Conservation (phyloP, 2,329 filamentous ascomycete genomes). For the Pseudogymnoascus sp. region DNA sequence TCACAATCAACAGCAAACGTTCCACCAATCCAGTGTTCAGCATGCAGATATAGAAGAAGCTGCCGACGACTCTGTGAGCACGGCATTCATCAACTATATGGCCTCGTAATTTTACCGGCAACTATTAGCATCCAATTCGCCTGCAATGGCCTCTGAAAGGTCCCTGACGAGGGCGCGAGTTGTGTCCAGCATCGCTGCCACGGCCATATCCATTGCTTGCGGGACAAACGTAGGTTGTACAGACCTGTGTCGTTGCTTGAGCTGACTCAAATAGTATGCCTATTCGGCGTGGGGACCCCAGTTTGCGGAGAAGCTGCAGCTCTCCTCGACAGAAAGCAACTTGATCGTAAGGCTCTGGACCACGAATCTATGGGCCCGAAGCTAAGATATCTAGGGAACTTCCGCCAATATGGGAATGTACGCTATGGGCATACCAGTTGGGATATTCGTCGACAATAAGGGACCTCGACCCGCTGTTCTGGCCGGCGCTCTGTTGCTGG, state of each 20-base stretch:
- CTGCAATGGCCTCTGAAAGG: slow-evolving; percentile 38
- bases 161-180: slow-evolving; percentile 59
- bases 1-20: not conserved
- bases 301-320: slow-evolving; percentile 76
- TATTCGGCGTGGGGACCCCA: slow-evolving; percentile 98
- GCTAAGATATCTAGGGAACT: slow-evolving; percentile 45
- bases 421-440: slow-evolving; percentile 78
- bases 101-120: slow-evolving; percentile 6
- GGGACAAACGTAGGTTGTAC: slow-evolving; percentile 71
- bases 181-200: slow-evolving; percentile 78
- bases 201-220: slow-evolving; percentile 76
- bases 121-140: not conserved
- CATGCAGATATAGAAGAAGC: not conserved
- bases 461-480: slow-evolving; percentile 75
- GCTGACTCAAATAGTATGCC: slow-evolving; percentile 63
- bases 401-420: slow-evolving; percentile 92
- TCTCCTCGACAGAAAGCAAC: slow-evolving; percentile 90
- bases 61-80: slow-evolving; percentile 1
- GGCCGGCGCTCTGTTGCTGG: slow-evolving; percentile 65
- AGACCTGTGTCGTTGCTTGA: not conserved
- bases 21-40: not conserved
- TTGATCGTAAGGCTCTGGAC: slow-evolving; percentile 57
- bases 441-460: slow-evolving; percentile 75
- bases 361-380: slow-evolving; percentile 18
- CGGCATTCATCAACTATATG: not conserved